Evolutionary conservation across 352 stramenopile species (phyloP).

Genomic region (Globisporangium cystogenes): DNA sequence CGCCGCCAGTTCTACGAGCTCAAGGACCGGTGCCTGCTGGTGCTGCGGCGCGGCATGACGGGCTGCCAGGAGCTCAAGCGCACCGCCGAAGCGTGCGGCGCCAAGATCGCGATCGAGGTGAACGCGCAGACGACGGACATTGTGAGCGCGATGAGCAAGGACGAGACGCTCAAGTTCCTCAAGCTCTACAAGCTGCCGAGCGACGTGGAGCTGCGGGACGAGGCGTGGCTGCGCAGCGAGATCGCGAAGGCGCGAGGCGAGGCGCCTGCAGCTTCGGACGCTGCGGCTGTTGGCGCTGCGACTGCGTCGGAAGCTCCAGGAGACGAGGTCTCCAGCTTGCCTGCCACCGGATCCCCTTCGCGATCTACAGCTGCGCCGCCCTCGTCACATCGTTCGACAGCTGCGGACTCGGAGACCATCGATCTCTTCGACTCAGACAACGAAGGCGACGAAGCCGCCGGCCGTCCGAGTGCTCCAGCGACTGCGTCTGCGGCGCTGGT

Average conservation of each 20-base stretch:
- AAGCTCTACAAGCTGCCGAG: slow-evolving; percentile 56
- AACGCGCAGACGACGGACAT: slow-evolving; percentile 75
- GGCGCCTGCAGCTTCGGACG: background rate
- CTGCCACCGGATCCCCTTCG: background rate
- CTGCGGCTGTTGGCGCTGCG: slow-evolving; percentile 2
- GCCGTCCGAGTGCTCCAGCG: slow-evolving; percentile 1
- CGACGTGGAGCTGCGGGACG: slow-evolving; percentile 66
- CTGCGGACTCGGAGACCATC: slow-evolving; percentile 34
- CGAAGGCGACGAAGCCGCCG: slow-evolving; percentile 15
- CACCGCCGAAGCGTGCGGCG: slow-evolving; percentile 47
- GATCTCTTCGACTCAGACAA: slow-evolving; percentile 58
- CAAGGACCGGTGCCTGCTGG: slow-evolving; percentile 52
- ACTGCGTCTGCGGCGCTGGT: background rate
- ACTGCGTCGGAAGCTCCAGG: too few species aligned
- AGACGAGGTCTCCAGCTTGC: background rate
- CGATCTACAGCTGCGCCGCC: background rate
- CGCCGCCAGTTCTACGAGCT: slow-evolving; percentile 40
- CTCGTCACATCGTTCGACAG: background rate
- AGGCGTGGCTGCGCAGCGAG: slow-evolving; percentile 63
- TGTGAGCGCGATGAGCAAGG: slow-evolving; percentile 54
- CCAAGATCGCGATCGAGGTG: slow-evolving; percentile 70
- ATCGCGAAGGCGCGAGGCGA: slow-evolving; percentile 47
- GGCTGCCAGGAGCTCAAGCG: slow-evolving; percentile 67
- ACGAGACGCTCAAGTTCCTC: slow-evolving; percentile 65
- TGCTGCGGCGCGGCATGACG: slow-evolving; percentile 65